Percentiles rank a stretch among this genome's conserved stretches.
Conservation (phyloP, 768 basidiomycete species). For the Mrakia blollopis region DNA sequence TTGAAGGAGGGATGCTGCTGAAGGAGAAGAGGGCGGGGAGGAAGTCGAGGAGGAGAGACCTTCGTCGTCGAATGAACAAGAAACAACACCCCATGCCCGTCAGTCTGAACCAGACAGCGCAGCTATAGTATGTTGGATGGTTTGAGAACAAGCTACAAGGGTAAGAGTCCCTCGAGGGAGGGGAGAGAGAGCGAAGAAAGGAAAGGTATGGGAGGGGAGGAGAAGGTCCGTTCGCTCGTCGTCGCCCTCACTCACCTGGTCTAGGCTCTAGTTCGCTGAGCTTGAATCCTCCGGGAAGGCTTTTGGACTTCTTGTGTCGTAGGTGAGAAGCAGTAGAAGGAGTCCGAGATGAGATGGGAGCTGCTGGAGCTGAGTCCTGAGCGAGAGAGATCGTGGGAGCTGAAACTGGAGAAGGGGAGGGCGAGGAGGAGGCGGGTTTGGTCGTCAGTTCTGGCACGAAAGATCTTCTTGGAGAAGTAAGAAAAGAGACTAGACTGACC, state of each 20-base stretch:
- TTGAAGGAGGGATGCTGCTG: background rate
- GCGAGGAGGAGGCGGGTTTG: too few species aligned
- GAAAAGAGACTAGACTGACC: background rate
- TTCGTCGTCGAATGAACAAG: background rate
- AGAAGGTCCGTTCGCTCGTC: too few species aligned
- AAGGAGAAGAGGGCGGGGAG: background rate
- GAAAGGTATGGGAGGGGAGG: background rate
- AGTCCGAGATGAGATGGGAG: background rate
- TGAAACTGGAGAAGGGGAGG: background rate
- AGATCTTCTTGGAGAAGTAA: background rate
- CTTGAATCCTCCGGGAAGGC: slow-evolving; percentile 13
- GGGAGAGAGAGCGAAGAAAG: background rate
- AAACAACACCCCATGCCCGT: background rate
- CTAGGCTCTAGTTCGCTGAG: background rate
- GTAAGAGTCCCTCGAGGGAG: too few species aligned
- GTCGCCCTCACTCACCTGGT: background rate
- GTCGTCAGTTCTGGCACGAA: background rate
- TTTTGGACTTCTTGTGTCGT: background rate
- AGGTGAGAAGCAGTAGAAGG: too few species aligned
- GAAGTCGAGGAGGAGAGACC: background rate
- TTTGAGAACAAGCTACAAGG: background rate
- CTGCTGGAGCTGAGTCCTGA: background rate
- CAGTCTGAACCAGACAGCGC: too few species aligned
- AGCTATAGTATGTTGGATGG: background rate
- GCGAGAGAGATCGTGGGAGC: background rate